Percentiles rank a stretch among this genome's conserved stretches.
phyloP scores from a whole-genome alignment of 371 early-diverging fungal genomes.

The Caulochytrium protostelioides region DNA sequence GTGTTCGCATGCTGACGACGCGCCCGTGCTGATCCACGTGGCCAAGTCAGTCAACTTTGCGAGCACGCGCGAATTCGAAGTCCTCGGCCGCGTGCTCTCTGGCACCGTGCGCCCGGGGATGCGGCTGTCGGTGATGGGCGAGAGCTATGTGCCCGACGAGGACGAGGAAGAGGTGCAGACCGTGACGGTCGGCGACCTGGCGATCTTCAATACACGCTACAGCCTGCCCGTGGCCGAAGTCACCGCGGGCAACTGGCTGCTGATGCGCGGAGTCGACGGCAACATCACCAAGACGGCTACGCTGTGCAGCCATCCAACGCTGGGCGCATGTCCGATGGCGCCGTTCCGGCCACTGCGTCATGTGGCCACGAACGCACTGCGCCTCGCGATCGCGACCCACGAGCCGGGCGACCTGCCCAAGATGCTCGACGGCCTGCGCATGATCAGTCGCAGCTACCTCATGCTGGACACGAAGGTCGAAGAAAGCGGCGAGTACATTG shows the following conservation, averaged over 20 bases:
- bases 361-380: conserved; percentile 61
- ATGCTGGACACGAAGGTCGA: conserved; percentile 76
- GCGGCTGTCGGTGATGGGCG: conserved; percentile 69
- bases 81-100: conserved; percentile 76
- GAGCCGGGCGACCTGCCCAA: conserved; percentile 91
- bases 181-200: too few relatives aligned
- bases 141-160: conserved; percentile 70
- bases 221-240: conserved; percentile 55
- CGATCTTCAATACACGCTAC: too few relatives aligned
- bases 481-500: conserved; percentile 89
- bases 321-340: too few relatives aligned
- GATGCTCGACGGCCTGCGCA: conserved; percentile 87
- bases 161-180: too few relatives aligned
- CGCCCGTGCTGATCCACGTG: conserved; percentile 76
- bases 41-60: conserved; percentile 72
- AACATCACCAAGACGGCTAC: conserved; percentile 88
- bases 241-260: conserved; percentile 63
- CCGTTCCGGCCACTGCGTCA: conserved; percentile 68
- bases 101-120: conserved; percentile 62
- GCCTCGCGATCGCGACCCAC: conserved; percentile 88
- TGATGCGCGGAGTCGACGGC: conserved; percentile 74
- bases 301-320: too few relatives aligned
- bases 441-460: conserved; percentile 85
- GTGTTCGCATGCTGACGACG: too few relatives aligned
- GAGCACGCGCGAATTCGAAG: conserved; percentile 60